These are phyloP conservation scores for Lepiota venenata DNA, from an alignment of 768 basidiomycete species.

Conservation along the genomic window DNA sequence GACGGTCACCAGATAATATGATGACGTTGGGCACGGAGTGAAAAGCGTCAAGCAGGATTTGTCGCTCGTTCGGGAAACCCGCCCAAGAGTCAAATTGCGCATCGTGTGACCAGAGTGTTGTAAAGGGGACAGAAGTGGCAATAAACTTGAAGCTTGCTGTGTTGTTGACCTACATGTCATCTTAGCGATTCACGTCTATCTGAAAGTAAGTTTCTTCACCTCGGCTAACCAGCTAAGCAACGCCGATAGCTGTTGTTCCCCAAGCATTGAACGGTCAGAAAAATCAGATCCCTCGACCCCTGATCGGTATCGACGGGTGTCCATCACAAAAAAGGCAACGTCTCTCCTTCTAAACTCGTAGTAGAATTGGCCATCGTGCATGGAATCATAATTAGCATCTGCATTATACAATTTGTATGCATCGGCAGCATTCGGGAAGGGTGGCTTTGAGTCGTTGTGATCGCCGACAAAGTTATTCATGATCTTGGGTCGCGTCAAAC, in stretches of 20 bases:
- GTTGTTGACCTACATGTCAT: slow-evolving; percentile 46
- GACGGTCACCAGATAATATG: slow-evolving; percentile 70
- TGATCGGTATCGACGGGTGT: slow-evolving; percentile 61
- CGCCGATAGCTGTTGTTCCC: slow-evolving; percentile 56
- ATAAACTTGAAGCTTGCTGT: slow-evolving; percentile 80
- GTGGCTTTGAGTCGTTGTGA: slow-evolving; percentile 43
- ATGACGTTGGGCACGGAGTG: slow-evolving; percentile 69
- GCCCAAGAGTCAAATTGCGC: slow-evolving; percentile 70
- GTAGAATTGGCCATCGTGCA: slow-evolving; percentile 42
- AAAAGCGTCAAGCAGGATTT: slow-evolving; percentile 50
- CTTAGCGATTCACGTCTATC: not conserved
- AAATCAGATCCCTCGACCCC: slow-evolving; percentile 34
- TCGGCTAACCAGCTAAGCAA: slow-evolving; percentile 61
- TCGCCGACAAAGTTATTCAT: slow-evolving; percentile 65
- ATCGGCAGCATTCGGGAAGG: slow-evolving; percentile 54
- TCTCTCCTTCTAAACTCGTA: slow-evolving; percentile 67
- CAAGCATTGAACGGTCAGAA: slow-evolving; percentile 61
- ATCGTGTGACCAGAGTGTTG: slow-evolving; percentile 65
- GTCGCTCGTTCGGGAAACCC: slow-evolving; percentile 57
- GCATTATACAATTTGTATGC: slow-evolving; percentile 66
- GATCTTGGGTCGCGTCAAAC: slow-evolving; percentile 32
- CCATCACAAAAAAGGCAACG: slow-evolving; percentile 74
- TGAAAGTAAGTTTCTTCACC: slow-evolving; percentile 26
- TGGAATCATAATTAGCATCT: slow-evolving; percentile 57
- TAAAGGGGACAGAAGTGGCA: slow-evolving; percentile 71